Evolutionary conservation across 1,284 basidiomycete genomes (phyloP).

Genomic region (Blastosporella zonata): DNA sequence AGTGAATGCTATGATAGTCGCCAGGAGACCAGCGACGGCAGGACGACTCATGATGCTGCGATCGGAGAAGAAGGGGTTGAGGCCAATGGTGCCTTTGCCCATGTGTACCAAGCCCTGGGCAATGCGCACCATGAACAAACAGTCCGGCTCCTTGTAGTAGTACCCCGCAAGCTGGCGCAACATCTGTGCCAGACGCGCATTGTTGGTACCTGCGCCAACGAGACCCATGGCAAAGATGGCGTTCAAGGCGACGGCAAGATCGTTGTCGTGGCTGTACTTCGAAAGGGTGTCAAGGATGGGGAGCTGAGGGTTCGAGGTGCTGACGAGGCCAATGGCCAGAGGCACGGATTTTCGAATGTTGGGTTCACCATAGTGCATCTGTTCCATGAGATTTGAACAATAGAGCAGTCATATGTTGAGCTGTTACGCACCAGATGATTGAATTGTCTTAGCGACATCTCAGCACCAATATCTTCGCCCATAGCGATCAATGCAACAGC

Average conservation of each 20-base stretch:
- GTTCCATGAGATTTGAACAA: neutral
- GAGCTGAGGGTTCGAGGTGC: constrained; percentile 95
- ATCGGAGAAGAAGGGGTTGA: constrained; percentile 97
- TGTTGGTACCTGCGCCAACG: constrained; percentile 97
- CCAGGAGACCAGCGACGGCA: constrained; percentile 89
- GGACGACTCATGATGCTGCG: constrained; percentile 87
- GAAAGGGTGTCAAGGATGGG: constrained; percentile 95
- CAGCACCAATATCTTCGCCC: constrained; percentile 97
- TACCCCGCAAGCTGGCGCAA: constrained; percentile 94
- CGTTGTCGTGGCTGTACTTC: constrained; percentile 99
- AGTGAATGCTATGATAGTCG: constrained; percentile 89
- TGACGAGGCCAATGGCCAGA: constrained; percentile 92
- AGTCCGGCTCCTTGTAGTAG: constrained; percentile 97
- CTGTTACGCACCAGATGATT: constrained; percentile 77
- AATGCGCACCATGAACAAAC: constrained; percentile 94
- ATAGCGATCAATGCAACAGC: constrained; percentile 95
- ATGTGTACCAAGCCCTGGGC: constrained; percentile 97
- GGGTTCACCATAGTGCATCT: constrained; percentile 99
- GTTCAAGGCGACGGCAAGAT: constrained; percentile 93
- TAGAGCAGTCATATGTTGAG: neutral
- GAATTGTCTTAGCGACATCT: constrained; percentile 95
- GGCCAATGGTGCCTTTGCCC: constrained; percentile 98
- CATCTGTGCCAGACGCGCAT: constrained; percentile 97
- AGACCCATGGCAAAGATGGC: constrained; percentile 99
- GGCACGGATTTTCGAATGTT: constrained; percentile 93